phyloP scores from a whole-genome alignment of 345 rosid genomes.

The Draba incana region DNA sequence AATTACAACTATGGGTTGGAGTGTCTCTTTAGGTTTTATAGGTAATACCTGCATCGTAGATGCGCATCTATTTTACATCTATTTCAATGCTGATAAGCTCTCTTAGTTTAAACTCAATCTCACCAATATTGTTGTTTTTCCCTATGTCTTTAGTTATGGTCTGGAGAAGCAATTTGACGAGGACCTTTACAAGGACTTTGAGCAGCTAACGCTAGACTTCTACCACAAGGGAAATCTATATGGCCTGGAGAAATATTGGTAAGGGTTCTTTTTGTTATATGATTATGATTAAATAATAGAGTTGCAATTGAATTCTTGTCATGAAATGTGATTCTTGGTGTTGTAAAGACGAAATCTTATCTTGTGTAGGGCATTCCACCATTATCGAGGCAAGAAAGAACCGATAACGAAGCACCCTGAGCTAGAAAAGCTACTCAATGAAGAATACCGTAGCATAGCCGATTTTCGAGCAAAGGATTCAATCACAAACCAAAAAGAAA shows the following conservation, averaged over 20 bases:
- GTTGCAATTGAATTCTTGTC: slow-evolving; percentile 2
- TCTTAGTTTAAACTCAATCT: neutral
- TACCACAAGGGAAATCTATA: slow-evolving; percentile 77
- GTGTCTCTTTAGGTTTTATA: slow-evolving; percentile 97
- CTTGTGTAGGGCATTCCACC: slow-evolving; percentile 92
- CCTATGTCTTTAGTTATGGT: slow-evolving; percentile 71
- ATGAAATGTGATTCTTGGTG: slow-evolving; percentile 9
- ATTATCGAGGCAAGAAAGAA: slow-evolving; percentile 65
- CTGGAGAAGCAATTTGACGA: slow-evolving; percentile 79
- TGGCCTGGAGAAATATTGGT: slow-evolving; percentile 98
- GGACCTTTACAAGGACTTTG: slow-evolving; percentile 85
- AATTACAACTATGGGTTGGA: slow-evolving; percentile 86
- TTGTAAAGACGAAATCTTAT: slow-evolving; percentile 4
- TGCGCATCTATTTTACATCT: neutral
- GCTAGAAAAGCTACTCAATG: slow-evolving; percentile 74
- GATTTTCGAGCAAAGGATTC: slow-evolving; percentile 75
- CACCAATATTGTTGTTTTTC: slow-evolving; percentile 10
- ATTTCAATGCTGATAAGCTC: neutral
- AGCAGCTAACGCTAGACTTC: slow-evolving; percentile 78
- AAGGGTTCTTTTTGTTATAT: slow-evolving; percentile 19
- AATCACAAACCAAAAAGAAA: slow-evolving; percentile 43
- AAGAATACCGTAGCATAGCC: slow-evolving; percentile 62
- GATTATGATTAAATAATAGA: too few species aligned
- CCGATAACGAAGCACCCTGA: slow-evolving; percentile 71
- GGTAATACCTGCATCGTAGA: slow-evolving; percentile 67